Conservation (phyloP, 345 rosid genomes). For the Durio zibethinus region DNA sequence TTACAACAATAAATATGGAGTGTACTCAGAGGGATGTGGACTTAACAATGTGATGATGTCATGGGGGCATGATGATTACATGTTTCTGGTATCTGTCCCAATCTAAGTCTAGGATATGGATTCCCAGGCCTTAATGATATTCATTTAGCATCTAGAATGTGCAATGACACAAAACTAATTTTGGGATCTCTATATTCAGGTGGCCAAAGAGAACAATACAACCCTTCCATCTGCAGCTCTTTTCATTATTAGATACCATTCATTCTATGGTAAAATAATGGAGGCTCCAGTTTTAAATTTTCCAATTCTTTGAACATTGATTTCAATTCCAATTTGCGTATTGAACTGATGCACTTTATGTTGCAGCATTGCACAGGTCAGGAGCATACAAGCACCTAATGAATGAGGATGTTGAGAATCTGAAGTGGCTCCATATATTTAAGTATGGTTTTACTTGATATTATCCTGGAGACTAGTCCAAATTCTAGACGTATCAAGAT, state of each 20-base stretch:
- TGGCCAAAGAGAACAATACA: constrained; percentile 52
- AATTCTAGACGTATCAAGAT: neutral
- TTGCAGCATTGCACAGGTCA: constrained; percentile 51
- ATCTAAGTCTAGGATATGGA: neutral
- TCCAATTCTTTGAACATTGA: neutral
- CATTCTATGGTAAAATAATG: constrained; percentile 45
- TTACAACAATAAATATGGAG: constrained; percentile 52
- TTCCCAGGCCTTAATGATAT: neutral
- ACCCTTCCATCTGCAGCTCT: constrained; percentile 65
- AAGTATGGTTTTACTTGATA: constrained; percentile 37
- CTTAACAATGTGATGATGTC: constrained; percentile 60
- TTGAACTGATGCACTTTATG: neutral
- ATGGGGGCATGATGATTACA: constrained; percentile 71
- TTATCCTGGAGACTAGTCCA: neutral
- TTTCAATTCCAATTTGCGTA: neutral
- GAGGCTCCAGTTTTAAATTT: neutral
- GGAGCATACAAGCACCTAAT: constrained; percentile 55
- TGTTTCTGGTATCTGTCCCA: constrained; percentile 49
- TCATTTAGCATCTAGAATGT: neutral
- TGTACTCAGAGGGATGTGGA: constrained; percentile 54
- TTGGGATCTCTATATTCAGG: constrained; percentile 26
- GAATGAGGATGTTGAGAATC: constrained; percentile 59
- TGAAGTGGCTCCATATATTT: constrained; percentile 65
- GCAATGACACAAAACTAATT: neutral
- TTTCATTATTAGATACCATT: constrained; percentile 67